Evolutionary conservation across 1,139 yeast genomes (phyloP).

Genomic region (Suzukiozyma palmioleophila): DNA sequence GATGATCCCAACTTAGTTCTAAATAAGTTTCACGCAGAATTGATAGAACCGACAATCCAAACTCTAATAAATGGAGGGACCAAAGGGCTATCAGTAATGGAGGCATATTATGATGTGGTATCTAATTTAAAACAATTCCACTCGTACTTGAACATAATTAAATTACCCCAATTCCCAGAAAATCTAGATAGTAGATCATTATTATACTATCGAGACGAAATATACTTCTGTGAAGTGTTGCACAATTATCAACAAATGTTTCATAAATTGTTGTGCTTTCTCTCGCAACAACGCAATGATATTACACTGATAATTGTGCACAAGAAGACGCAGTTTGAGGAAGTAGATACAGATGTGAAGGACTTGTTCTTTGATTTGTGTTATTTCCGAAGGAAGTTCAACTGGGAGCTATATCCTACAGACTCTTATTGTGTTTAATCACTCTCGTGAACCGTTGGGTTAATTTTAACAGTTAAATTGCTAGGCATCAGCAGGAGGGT

Average conservation of each 20-base stretch:
- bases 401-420: slow-evolving; percentile 8
- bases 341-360: slow-evolving; percentile 12
- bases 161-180: neutral
- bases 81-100: neutral
- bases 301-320: slow-evolving; percentile 6
- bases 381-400: slow-evolving; percentile 9
- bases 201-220: slow-evolving; percentile 12
- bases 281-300: slow-evolving; percentile 8
- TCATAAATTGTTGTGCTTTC: slow-evolving; percentile 2
- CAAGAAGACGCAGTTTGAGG: slow-evolving; percentile 11
- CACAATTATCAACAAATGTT: neutral
- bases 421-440: no score
- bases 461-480: no score
- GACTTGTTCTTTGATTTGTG: slow-evolving; percentile 14
- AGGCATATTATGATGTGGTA: neutral
- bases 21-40: neutral
- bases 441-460: no score
- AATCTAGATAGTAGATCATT: slow-evolving; percentile 4
- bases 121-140: neutral
- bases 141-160: neutral
- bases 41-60: neutral
- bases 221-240: slow-evolving; percentile 12
- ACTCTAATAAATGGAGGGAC: neutral
- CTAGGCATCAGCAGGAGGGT: no score
- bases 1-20: neutral